Base-by-base conservation (phyloP, 2,329 filamentous ascomycete genomes). In the Plectosphaerella plurivora region DNA sequence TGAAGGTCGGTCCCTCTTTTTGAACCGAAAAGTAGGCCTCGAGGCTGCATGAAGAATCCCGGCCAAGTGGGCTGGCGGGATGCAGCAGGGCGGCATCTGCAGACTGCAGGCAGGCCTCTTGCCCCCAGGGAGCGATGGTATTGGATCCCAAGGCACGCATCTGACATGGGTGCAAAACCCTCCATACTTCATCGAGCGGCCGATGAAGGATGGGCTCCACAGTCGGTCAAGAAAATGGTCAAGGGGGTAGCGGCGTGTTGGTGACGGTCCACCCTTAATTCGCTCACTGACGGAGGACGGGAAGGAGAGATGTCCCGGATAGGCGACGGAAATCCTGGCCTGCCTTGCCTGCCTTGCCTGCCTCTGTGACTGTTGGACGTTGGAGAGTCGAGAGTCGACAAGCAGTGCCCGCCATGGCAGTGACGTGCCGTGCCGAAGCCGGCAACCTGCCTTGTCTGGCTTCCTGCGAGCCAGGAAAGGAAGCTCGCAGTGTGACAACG, bases 201-300 rank as follows among this genome's bases (percentile, higher is more conserved):
- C 53, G 51, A 51, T 53, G 42, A 53, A 24, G 28, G 20, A 42
- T 28, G 25, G 18, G 16, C 46, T 51, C 55, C 55, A 55, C 55
- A 57, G 48, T 53, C 55, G 55, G 55, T 55, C 51, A 55, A 8
- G 49, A 37, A n/a, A 52, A 15, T 42, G 22, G 47, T 24, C 53
- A 53, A n/a, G 53, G 53, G 45, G 53, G 45, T 22, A 28, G 22
- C 28, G 15, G 45, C 15, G 12, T 24, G 28, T 4, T 33, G 45
- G 14, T 20, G 11, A 28, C 11, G 14, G 3, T 8, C 28, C 28
- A 9, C 28, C 28, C 8, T 33, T 33, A 33, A 33, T 33, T 33
- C 28, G 28, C 28, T 33, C 28, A 33, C 28, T 5, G 11, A 12
- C 28, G 28, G 28, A 33, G 11, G 28, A 33, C 11, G 28, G 28